Percentiles rank a stretch among this genome's conserved stretches.
phyloP scores from a whole-genome alignment of 192 early-diverging fungal genomes.

The Coemansia sp. region DNA sequence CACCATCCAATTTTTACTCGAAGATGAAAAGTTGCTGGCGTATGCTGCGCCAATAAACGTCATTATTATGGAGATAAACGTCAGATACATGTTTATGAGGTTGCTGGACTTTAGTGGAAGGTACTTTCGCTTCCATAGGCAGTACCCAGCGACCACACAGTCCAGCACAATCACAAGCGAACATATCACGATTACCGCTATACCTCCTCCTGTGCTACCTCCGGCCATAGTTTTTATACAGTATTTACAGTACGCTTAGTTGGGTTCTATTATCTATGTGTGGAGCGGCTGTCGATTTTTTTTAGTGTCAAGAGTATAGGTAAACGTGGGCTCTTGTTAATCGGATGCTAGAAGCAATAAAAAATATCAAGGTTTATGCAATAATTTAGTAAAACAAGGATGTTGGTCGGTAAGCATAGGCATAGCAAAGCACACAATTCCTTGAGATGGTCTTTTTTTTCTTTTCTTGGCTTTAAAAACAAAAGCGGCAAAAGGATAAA shows the following conservation, averaged over 20 bases:
- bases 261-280: neutral
- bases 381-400: neutral
- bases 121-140: slow-evolving; percentile 34
- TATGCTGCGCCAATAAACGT: slow-evolving; percentile 34
- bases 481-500: slow-evolving; percentile 6
- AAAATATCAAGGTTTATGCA: slow-evolving; percentile 2
- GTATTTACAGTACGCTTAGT: neutral
- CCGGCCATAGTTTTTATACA: slow-evolving; percentile 2
- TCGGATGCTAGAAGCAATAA: neutral
- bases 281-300: neutral
- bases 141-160: slow-evolving; percentile 27
- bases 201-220: slow-evolving; percentile 19
- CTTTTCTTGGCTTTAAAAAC: neutral
- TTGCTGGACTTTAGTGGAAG: slow-evolving; percentile 33
- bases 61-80: slow-evolving; percentile 34
- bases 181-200: slow-evolving; percentile 36
- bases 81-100: slow-evolving; percentile 39
- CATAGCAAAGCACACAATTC: no score
- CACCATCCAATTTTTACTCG: slow-evolving; percentile 23
- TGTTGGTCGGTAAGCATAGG: neutral
- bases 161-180: slow-evolving; percentile 18
- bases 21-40: slow-evolving; percentile 13
- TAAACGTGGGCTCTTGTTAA: neutral
- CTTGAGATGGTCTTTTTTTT: no score
- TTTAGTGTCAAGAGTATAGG: neutral